phyloP scores from a whole-genome alignment of 176 grass and related monocot genomes.

The Avena eriantha region DNA sequence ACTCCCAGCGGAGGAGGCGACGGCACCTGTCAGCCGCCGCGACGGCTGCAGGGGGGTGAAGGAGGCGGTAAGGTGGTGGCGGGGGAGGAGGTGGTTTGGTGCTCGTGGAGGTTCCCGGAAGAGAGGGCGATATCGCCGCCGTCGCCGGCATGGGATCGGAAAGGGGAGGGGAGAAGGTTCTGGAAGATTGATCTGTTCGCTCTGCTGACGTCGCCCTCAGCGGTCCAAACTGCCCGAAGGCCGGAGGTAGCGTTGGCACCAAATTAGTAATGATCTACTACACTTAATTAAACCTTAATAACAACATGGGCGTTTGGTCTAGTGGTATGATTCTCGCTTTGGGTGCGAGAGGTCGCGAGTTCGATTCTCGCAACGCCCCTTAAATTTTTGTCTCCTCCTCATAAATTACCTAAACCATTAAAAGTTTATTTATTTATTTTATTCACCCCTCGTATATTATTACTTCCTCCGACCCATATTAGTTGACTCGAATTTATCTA shows the following conservation, averaged over 20 bases:
- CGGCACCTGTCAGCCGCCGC: neutral
- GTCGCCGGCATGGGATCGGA: neutral
- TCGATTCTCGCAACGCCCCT: slow-evolving; percentile 55
- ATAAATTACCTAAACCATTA: too few species aligned
- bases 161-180: neutral
- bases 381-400: too few species aligned
- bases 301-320: slow-evolving; percentile 79
- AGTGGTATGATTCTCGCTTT: slow-evolving; percentile 99
- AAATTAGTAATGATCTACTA: neutral
- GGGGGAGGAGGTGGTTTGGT: neutral
- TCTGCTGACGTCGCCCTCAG: neutral
- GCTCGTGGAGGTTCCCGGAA: neutral
- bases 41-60: neutral
- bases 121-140: neutral
- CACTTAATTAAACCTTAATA: fast-evolving
- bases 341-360: slow-evolving; percentile 99
- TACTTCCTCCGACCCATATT: too few species aligned
- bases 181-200: neutral
- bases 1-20: slow-evolving; percentile 6
- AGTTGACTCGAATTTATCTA: too few species aligned
- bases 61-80: neutral
- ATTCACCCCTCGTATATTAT: too few species aligned
- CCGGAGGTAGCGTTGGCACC: neutral
- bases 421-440: too few species aligned
- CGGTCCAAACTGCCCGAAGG: neutral